phyloP scores from a whole-genome alignment of 1,284 basidiomycete genomes.

The Hymenochaete sp. region DNA sequence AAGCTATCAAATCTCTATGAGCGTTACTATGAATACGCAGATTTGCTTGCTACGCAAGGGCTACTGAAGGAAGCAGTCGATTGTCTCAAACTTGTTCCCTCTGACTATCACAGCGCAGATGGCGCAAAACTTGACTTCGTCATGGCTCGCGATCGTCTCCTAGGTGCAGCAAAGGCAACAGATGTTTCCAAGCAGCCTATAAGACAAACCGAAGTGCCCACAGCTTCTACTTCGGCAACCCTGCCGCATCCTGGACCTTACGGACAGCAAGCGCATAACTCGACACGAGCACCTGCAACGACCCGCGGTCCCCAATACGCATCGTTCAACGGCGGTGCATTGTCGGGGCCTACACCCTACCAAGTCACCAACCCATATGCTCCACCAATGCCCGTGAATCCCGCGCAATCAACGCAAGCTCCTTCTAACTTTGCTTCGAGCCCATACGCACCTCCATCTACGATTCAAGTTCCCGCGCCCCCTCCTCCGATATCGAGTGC shows the following conservation, averaged over 20 bases:
- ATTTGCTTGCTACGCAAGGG: constrained; percentile 85
- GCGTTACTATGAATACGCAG: constrained; percentile 92
- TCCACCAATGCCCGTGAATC: too few species aligned
- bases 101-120: constrained; percentile 64
- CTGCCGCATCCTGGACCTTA: constrained; percentile 12
- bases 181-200: constrained; percentile 9
- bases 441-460: constrained; percentile 24
- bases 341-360: not conserved
- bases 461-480: constrained; percentile 23
- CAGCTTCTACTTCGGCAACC: constrained; percentile 9
- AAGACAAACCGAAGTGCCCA: constrained; percentile 5
- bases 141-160: constrained; percentile 55
- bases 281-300: constrained; percentile 4
- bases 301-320: constrained; percentile 10
- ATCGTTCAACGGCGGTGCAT: constrained; percentile 14
- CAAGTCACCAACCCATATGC: constrained; percentile 18
- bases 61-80: constrained; percentile 75
- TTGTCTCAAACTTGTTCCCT: constrained; percentile 77
- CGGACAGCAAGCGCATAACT: constrained; percentile 1
- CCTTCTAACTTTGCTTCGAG: constrained; percentile 13
- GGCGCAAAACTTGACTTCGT: constrained; percentile 45
- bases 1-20: constrained; percentile 86
- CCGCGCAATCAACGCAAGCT: too few species aligned
- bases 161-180: constrained; percentile 36
- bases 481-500: constrained; percentile 21